Percentiles rank a stretch among this genome's conserved stretches.
phyloP scores from a whole-genome alignment of 2,329 filamentous ascomycete genomes.

The Scedosporium minutisporum region DNA sequence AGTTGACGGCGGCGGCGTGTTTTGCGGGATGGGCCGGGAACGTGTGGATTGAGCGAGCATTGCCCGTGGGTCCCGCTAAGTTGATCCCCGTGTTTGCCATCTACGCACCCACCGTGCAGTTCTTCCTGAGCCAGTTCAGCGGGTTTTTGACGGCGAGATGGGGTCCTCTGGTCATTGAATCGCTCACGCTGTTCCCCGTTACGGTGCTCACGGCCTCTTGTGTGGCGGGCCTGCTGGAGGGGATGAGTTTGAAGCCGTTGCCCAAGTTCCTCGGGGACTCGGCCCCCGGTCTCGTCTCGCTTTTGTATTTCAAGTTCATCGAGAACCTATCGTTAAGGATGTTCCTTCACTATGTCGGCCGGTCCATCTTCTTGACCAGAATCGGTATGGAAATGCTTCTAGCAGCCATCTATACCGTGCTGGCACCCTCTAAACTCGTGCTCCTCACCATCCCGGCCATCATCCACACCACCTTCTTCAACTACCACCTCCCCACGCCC shows the following conservation, averaged over 20 bases:
- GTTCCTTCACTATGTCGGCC: conserved; percentile 46
- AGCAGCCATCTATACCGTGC: conserved; percentile 51
- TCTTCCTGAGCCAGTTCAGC: conserved; percentile 59
- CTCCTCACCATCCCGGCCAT: conserved; percentile 62
- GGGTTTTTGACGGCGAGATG: conserved; percentile 53
- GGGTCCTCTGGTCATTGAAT: conserved; percentile 69
- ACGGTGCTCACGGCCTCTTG: conserved; percentile 53
- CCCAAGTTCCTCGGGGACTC: conserved; percentile 52
- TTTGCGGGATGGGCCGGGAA: conserved; percentile 66
- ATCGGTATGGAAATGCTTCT: conserved; percentile 63
- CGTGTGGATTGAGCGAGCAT: conserved; percentile 38
- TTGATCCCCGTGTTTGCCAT: conserved; percentile 65
- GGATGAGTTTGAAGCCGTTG: conserved; percentile 43
- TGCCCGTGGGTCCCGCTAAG: conserved; percentile 38
- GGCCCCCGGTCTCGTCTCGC: conserved; percentile 55
- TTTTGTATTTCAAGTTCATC: conserved; percentile 49
- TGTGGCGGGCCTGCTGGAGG: conserved; percentile 56
- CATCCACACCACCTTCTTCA: conserved; percentile 59
- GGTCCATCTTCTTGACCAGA: conserved; percentile 55
- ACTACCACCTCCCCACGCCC: conserved; percentile 61
- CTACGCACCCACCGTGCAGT: conserved; percentile 66
- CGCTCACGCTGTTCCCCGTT: conserved; percentile 61
- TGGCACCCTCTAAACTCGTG: conserved; percentile 61
- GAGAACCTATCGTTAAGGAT: conserved; percentile 30
- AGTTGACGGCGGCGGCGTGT: conserved; percentile 54